phyloP scores from a whole-genome alignment of 768 basidiomycete genomes.

The Hysterangium stoloniferum region DNA sequence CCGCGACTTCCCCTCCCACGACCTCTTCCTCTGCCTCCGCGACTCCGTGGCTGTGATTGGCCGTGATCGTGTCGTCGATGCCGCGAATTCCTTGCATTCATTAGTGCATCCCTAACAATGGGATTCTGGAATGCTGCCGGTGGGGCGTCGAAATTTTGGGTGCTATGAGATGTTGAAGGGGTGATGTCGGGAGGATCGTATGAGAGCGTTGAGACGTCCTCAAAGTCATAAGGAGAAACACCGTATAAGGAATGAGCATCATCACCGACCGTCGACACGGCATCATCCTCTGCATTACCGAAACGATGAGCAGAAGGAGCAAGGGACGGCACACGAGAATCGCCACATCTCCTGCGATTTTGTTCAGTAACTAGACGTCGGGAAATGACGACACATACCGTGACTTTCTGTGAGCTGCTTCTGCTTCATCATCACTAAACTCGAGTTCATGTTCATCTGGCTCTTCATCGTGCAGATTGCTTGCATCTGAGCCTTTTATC shows the following conservation, averaged over 20 bases:
- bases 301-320: conserved; percentile 34
- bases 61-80: not conserved
- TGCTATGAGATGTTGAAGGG: not conserved
- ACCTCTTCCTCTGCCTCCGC: conserved; percentile 20
- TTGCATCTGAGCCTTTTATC: conserved; percentile 86
- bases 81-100: conserved; percentile 3
- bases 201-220: not conserved
- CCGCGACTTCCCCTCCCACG: conserved; percentile 22
- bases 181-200: not conserved
- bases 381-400: conserved; percentile 29
- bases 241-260: conserved; percentile 10
- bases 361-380: not conserved
- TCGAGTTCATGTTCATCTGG: conserved; percentile 84
- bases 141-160: not conserved
- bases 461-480: conserved; percentile 93
- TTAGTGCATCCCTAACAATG: not conserved
- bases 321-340: conserved; percentile 41
- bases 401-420: conserved; percentile 60
- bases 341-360: conserved; percentile 37
- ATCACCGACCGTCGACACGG: not conserved
- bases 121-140: not conserved
- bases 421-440: conserved; percentile 93
- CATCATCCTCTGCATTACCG: not conserved
- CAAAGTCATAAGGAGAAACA: conserved; percentile 9
- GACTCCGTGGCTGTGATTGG: not conserved